A percentile compares a stretch with the other conserved stretches of the same genome.
Evolutionary conservation across 176 grass and related monocot genomes (phyloP).

Genomic region (Rhynchospora pubera): DNA sequence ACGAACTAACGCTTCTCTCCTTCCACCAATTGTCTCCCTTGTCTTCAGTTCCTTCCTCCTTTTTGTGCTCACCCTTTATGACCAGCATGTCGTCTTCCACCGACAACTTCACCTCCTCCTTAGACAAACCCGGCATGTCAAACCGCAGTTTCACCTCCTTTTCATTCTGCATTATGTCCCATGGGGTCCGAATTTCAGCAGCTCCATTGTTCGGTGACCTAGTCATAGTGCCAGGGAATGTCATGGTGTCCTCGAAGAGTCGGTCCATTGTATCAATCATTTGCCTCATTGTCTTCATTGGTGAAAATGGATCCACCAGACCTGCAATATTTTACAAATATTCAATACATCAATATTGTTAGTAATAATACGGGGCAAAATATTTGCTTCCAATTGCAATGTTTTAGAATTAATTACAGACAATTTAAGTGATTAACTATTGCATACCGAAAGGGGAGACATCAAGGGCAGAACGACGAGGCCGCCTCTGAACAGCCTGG

Average conservation of each 20-base stretch:
- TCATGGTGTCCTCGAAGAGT: conserved; percentile 59
- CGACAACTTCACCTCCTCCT: conserved; percentile 9
- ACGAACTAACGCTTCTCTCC: background rate
- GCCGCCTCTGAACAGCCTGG: conserved; percentile 31
- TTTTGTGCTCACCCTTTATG: conserved; percentile 22
- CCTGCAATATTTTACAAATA: conserved; percentile 10
- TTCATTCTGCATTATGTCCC: conserved; percentile 30
- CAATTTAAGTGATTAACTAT: background rate
- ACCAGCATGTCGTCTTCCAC: conserved; percentile 21
- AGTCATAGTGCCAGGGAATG: conserved; percentile 18
- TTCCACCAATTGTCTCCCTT: background rate
- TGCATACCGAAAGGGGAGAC: conserved; percentile 54
- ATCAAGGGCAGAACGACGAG: conserved; percentile 32
- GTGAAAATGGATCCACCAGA: conserved; percentile 59
- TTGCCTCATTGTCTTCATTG: conserved; percentile 73
- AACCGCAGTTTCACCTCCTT: conserved; percentile 28
- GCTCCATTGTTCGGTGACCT: background rate
- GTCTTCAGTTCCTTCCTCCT: background rate
- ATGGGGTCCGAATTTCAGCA: conserved; percentile 6
- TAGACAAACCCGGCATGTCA: conserved; percentile 24
- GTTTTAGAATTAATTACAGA: no score
- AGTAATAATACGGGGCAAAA: no score
- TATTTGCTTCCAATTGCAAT: no score
- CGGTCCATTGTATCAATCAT: conserved; percentile 89
- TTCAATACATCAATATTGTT: background rate